phyloP scores from a whole-genome alignment of 768 basidiomycete species.

The Rhodosporidiobolus odoratus region DNA sequence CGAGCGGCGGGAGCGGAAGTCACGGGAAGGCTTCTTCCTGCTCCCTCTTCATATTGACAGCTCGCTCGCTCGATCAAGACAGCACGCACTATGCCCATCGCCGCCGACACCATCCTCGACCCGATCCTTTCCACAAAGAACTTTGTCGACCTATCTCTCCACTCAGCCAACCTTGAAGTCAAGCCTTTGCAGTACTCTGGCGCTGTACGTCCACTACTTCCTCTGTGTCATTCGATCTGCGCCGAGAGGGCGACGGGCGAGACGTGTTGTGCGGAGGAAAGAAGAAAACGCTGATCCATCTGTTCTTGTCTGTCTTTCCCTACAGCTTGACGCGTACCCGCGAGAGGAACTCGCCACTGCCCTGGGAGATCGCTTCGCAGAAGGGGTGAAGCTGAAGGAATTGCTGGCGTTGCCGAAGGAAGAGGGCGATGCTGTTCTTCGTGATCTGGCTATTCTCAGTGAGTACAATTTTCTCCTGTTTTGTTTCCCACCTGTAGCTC shows the following conservation, averaged over 20 bases:
- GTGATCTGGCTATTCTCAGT: slow-evolving; percentile 37
- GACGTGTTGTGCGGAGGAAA: too few species aligned
- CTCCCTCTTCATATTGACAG: too few species aligned
- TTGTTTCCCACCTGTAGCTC: too few species aligned
- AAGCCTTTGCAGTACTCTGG: slow-evolving; percentile 3
- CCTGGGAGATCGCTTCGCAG: slow-evolving; percentile 25
- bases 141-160: not conserved
- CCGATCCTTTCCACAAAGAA: not conserved
- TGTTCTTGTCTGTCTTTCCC: too few species aligned
- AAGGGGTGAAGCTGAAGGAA: slow-evolving; percentile 18
- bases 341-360: slow-evolving; percentile 28
- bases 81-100: too few species aligned
- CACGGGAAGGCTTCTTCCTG: too few species aligned
- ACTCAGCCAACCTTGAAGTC: not conserved
- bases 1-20: too few species aligned
- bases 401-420: slow-evolving; percentile 23
- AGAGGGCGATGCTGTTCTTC: slow-evolving; percentile 23
- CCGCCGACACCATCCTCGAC: not conserved
- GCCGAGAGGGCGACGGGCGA: too few species aligned
- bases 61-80: too few species aligned
- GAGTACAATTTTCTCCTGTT: not conserved
- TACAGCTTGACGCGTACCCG: slow-evolving; percentile 7
- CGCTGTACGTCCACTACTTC: too few species aligned
- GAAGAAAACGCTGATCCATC: too few species aligned
- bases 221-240: too few species aligned